Base-by-base conservation (phyloP, 1,284 basidiomycete genomes). In the Tilletia caries region DNA sequence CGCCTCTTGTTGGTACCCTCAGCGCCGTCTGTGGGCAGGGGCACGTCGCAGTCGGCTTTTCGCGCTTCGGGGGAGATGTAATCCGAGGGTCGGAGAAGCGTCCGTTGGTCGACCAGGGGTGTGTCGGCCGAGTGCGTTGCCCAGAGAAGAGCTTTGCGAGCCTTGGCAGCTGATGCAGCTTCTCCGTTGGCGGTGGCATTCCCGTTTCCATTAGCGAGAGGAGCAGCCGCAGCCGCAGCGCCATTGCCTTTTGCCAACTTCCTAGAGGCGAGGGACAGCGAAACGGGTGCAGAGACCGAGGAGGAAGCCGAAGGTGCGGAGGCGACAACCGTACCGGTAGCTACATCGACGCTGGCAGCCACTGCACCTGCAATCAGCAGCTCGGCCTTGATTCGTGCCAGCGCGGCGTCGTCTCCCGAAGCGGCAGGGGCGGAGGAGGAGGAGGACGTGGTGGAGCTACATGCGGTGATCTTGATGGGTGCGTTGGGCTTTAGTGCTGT, bases 1-100 rank as follows among this genome's bases (percentile, higher is more conserved):
- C 73, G 67, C 48, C 68, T 66, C 43, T 77, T 75, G 37, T 72
- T 77, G 37, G 72, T 71, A 29, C 72, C 72, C 10, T 70, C 73
- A 0, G 75, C 62, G 23, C 76, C 79, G 20, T 65, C 25, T 27
- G 20, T 65, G 46, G 43, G 32, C 33, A 27, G 62, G 18, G 58
- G 46, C 13, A 82, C 75, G 64, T 80, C 77, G 72, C 81, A 83
- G 68, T 81, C 81, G 58, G 76, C 76, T 68, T 77, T 76, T 67
- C 75, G 70, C 1, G 77, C 79, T 12, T 71, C 73, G 15, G 79
- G 70, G 4, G 73, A 68, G 23, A 76, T 68, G 18, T 71, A 72
- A 29, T 81, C 81, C 27, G 68, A 71, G 10, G 73, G 76, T 33
- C 62, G 69, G 8, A 83, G 75, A 2, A 82, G 76, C 20, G 76